phyloP scores from a whole-genome alignment of 805 yeast genomes.

The Myxozyma sirexii region DNA sequence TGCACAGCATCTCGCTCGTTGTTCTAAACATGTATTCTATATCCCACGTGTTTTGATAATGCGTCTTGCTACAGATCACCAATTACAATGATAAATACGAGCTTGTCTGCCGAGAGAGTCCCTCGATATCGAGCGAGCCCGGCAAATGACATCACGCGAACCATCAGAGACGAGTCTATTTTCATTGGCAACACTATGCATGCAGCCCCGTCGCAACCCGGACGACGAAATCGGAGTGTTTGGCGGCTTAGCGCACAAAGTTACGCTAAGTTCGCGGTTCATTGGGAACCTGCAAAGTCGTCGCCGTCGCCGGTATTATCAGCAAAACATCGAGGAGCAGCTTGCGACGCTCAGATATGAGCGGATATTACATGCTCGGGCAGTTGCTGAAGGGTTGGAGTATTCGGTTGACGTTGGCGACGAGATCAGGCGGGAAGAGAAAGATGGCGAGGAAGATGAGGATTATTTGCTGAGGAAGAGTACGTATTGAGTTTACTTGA shows the following conservation, averaged over 20 bases:
- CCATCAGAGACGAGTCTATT: not conserved
- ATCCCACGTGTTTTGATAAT: too few species aligned
- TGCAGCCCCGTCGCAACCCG: not conserved
- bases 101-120: too few species aligned
- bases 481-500: not conserved
- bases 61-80: too few species aligned
- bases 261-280: not conserved
- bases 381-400: not conserved
- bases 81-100: too few species aligned
- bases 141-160: not conserved
- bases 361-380: not conserved
- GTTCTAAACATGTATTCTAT: not conserved
- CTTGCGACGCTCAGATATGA: not conserved
- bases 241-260: not conserved
- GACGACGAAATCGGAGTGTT: not conserved
- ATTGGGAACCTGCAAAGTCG: not conserved
- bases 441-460: not conserved
- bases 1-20: not conserved
- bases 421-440: not conserved
- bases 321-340: not conserved
- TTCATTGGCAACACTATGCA: not conserved
- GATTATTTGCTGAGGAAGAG: not conserved
- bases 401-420: not conserved
- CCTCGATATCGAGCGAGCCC: too few species aligned
- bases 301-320: not conserved